Evolutionary conservation across 2,329 filamentous ascomycete genomes (phyloP), one percentile per base, ranked within the genome.

Genomic region (Nemania diffusa): DNA sequence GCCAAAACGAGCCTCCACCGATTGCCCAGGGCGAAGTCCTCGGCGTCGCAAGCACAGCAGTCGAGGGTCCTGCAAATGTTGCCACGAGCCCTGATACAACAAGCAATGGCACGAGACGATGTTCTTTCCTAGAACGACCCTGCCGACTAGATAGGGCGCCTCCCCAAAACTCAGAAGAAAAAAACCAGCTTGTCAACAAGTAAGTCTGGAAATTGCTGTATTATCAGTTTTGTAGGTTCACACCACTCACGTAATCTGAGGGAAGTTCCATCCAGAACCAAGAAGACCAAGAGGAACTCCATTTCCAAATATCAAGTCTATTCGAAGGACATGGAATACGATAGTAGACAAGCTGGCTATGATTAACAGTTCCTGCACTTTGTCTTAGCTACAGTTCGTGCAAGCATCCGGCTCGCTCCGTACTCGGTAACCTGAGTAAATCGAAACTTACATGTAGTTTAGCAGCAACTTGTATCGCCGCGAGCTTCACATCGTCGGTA

Each of bases 121-220:
- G 20, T 46, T 46, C 42, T 46, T 20, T 8, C 42, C 42, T n/a
- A 46, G 15, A n/a, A 46, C 13, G 42, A n/a, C 42, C 42, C 9
- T 6, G 42, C 20, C 15, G 20, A n/a, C 17, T 22, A n/a, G 42
- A 20, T 22, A 46, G 17, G 3, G 42, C 42, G 11, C 42, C 42
- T 13, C 42, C 42, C 42, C 42, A 46, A n/a, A 46, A 46, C 8
- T 46, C 42, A n/a, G 42, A n/a, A 46, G 42, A 46, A 46, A 46
- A 46, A n/a, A 46, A 46, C 15, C 20, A 46, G 8, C 42, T 46
- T 13, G 42, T 22, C 17, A 2, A 46, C 42, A 22, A 6, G 20
- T 46, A 9, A 46, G 42, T 46, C 8, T 22, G 17, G 17, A 2
- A 46, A 46, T 7, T 6, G 42, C 11, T n/a, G 8, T 8, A 40